Evolutionary conservation across 148 eudicot species (phyloP).

Genomic region (Vaccinium corymbosum): DNA sequence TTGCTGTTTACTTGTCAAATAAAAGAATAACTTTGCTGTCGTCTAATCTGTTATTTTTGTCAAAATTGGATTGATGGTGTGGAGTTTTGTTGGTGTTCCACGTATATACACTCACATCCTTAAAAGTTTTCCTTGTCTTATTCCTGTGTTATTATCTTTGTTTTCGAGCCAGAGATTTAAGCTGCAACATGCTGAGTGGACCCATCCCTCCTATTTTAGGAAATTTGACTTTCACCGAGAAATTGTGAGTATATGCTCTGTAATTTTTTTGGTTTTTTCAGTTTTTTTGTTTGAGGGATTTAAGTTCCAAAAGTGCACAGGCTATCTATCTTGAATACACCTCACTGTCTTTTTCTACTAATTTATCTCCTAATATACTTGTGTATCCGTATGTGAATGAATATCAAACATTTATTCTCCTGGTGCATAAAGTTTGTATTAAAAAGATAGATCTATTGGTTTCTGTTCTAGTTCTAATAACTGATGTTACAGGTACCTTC

Average conservation of each 20-base stretch:
- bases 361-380: not conserved
- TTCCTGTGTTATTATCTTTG: not conserved
- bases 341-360: not conserved
- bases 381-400: not conserved
- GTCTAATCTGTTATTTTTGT: not conserved
- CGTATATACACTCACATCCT: not conserved
- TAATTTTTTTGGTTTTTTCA: not conserved
- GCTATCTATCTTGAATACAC: not conserved
- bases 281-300: not conserved
- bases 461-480: not conserved
- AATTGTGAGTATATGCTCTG: slow-evolving; percentile 55
- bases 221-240: slow-evolving; percentile 88
- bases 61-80: not conserved
- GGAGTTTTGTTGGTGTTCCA: not conserved
- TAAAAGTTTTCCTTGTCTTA: not conserved
- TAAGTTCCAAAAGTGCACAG: not conserved
- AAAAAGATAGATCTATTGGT: not conserved
- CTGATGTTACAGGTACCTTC: slow-evolving; percentile 62
- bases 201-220: slow-evolving; percentile 88
- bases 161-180: slow-evolving; percentile 58
- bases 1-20: not conserved
- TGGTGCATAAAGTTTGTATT: not conserved
- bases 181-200: slow-evolving; percentile 86
- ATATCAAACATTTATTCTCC: not conserved
- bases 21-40: not conserved